Base-by-base conservation (phyloP, 192 early-diverging fungal species). In the Helicostylum pulchrum region DNA sequence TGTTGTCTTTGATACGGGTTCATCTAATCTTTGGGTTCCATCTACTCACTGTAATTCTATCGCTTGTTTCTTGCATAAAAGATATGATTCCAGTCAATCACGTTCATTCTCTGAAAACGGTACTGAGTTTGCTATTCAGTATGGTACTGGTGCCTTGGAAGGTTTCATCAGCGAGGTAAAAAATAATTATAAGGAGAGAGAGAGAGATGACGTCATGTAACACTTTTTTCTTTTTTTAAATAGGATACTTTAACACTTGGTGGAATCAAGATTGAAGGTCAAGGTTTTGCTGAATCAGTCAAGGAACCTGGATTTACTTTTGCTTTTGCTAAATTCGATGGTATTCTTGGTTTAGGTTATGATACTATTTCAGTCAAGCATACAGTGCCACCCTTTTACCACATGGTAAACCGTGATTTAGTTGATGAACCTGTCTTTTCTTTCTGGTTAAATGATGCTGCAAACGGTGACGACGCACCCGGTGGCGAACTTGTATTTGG, bases 231-330 rank as follows among this genome's bases (percentile, higher is more conserved):
- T 54, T 49, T 53, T 56, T 20, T 32, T 65, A n/a, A 9, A 31
- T 67, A 87, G 73, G 95, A 97, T 64, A 80, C 75, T 2, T 67
- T 97, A 43, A 76, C 31, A 15, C 71, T 99, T 31, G 95, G 90
- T 44, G 93, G 88, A 68, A 75, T 92, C 30, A 21, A 64, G 1
- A 72, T 99, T 61, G 70, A 81, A 46, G 59, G 75, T 31, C 88
- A 93, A 79, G 88, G 88, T 62, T 99, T 99, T 84, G 96, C 88
- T n/a, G 97, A 99, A 83, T 89, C 91, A 2, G 87, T 87, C 44
- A 96, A 96, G 83, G 95, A 97, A 70, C 97, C 97, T 7, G 96
- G 96, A 0, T 82, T 97, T 44, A 87, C 95, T 1, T 99, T 98
- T 84, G 92, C 89, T 1, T 88, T 95, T 66, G 95, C 92, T 19